A percentile compares a stretch with the other conserved stretches of the same genome.
These are phyloP conservation scores for Petunia axillaris DNA, from an alignment of 257 asterid species.

Conservation along the genomic window DNA sequence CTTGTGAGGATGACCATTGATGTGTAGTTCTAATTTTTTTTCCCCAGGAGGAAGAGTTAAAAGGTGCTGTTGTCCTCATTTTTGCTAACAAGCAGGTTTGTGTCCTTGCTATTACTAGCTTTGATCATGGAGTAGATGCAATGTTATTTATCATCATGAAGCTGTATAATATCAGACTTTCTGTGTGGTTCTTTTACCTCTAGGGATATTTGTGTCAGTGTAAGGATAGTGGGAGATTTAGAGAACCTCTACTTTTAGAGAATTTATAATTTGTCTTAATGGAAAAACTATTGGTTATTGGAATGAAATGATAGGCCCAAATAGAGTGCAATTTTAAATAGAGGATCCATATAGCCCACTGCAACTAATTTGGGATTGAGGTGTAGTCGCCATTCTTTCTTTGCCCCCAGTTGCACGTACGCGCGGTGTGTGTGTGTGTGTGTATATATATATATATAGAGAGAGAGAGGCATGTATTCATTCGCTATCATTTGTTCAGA, in stretches of 20 bases:
- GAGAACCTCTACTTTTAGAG: background rate
- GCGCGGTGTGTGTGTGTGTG: too few relatives aligned
- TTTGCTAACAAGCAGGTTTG: slow-evolving; percentile 49
- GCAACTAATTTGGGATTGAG: slow-evolving; percentile 2
- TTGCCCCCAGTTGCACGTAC: background rate
- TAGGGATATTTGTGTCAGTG: background rate
- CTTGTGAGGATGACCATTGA: background rate
- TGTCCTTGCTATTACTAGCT: background rate
- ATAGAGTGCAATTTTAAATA: background rate
- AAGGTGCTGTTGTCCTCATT: slow-evolving; percentile 57
- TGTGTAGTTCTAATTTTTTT: background rate
- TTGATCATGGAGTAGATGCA: background rate
- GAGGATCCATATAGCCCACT: background rate
- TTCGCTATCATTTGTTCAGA: background rate
- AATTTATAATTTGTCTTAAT: background rate
- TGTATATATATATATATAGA: too few relatives aligned
- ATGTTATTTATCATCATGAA: background rate
- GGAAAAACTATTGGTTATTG: slow-evolving; percentile 2
- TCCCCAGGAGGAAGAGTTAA: slow-evolving; percentile 39
- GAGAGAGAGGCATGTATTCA: background rate
- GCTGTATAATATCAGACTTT: background rate
- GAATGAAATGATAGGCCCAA: background rate
- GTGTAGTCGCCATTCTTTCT: background rate
- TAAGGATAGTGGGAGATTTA: background rate
- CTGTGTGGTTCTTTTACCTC: background rate